phyloP scores from a whole-genome alignment of 805 yeast genomes.

The Ogataea neopini region DNA sequence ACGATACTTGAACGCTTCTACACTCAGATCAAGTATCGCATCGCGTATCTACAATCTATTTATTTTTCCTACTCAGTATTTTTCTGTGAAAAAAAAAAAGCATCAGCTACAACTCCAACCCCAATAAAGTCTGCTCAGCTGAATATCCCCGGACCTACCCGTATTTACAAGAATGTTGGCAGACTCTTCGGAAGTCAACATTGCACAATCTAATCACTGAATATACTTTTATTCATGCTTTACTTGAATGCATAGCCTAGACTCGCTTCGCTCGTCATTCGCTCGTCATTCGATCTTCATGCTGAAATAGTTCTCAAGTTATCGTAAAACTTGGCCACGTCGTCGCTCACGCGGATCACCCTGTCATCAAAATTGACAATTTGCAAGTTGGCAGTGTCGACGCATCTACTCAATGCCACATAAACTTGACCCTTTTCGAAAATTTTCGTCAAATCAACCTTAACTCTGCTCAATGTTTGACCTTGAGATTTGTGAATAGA shows the following conservation, averaged over 20 bases:
- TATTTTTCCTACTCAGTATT: background rate
- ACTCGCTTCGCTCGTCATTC: too few relatives aligned
- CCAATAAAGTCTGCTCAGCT: too few relatives aligned
- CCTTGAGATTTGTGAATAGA: constrained; percentile 88
- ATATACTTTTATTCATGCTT: background rate
- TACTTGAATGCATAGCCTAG: background rate
- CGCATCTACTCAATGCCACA: constrained; percentile 81
- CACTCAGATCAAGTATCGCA: background rate
- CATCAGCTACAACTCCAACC: too few relatives aligned
- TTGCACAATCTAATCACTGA: too few relatives aligned
- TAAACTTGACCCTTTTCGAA: constrained; percentile 86
- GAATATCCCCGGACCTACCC: too few relatives aligned
- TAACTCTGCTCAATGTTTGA: constrained; percentile 70
- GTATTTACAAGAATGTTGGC: too few relatives aligned
- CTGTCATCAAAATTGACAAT: constrained; percentile 61
- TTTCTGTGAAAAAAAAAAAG: too few relatives aligned
- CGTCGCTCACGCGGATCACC: constrained; percentile 58
- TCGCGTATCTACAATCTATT: background rate
- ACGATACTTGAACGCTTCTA: background rate
- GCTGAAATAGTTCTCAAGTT: constrained; percentile 35
- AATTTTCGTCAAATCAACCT: constrained; percentile 63
- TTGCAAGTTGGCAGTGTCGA: constrained; percentile 62
- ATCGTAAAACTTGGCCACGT: constrained; percentile 63
- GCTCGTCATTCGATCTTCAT: too few relatives aligned
- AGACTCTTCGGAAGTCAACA: too few relatives aligned